Evolutionary conservation across 768 basidiomycete species (phyloP).

Genomic region (Mycena metata): DNA sequence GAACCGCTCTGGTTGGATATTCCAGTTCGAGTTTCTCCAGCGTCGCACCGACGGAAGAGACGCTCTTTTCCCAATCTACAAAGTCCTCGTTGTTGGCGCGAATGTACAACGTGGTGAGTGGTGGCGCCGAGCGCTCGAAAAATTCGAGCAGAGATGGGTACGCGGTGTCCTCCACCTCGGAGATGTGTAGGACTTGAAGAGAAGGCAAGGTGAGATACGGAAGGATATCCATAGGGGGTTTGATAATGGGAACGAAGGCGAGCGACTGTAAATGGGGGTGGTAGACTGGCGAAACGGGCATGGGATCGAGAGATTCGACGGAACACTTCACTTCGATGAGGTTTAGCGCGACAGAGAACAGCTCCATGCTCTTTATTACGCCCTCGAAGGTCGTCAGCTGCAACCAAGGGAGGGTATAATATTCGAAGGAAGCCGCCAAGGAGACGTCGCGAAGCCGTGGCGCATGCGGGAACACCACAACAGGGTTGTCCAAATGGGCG

Average conservation of each 20-base stretch:
- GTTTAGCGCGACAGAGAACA: not conserved
- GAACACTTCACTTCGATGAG: not conserved
- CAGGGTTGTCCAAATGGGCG: not conserved
- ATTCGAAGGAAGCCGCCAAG: not conserved
- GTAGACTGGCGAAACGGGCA: not conserved
- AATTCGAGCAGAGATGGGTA: not conserved
- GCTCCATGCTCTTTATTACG: not conserved
- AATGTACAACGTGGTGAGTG: not conserved
- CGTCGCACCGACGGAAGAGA: not conserved
- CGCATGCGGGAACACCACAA: too few relatives aligned
- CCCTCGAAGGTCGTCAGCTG: constrained; percentile 5
- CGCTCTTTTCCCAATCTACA: not conserved
- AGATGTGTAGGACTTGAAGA: constrained; percentile 3
- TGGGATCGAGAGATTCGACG: not conserved
- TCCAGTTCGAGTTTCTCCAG: constrained; percentile 14
- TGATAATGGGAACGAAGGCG: not conserved
- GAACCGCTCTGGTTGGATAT: not conserved
- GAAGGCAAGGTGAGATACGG: constrained; percentile 3
- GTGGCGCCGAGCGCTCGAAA: not conserved
- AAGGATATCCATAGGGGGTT: constrained; percentile 5
- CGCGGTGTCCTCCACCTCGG: not conserved
- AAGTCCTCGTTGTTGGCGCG: not conserved
- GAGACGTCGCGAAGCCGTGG: too few relatives aligned
- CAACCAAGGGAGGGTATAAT: not conserved
- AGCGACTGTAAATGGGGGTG: constrained; percentile 4